These are phyloP conservation scores for Tolypocladium ophioglossoides DNA, from an alignment of 2,329 filamentous ascomycete species.

Conservation along the genomic window DNA sequence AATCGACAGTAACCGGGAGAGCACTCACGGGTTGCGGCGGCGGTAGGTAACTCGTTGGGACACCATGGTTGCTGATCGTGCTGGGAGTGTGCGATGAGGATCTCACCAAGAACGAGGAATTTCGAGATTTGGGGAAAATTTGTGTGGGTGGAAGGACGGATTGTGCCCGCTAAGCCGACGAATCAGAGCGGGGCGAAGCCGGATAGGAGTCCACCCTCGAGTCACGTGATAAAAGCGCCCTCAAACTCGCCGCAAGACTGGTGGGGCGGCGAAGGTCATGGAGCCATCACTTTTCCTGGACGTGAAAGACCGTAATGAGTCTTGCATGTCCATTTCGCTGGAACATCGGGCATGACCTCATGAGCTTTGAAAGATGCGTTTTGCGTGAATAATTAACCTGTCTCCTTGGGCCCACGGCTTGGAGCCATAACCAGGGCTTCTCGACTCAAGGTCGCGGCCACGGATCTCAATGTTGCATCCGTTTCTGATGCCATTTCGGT, in stretches of 20 bases:
- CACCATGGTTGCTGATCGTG: constrained; percentile 44
- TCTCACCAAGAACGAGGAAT: constrained; percentile 26
- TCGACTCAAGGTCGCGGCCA: no score
- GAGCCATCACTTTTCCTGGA: neutral
- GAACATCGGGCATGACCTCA: no score
- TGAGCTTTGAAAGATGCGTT: neutral
- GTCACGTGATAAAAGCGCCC: neutral
- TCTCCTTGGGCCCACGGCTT: neutral
- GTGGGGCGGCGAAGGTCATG: neutral
- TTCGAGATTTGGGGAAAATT: constrained; percentile 32
- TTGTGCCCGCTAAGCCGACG: constrained; percentile 26
- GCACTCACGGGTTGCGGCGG: constrained; percentile 69
- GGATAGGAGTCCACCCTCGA: neutral
- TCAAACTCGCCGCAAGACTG: neutral
- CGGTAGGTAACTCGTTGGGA: constrained; percentile 56
- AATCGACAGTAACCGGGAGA: constrained; percentile 1
- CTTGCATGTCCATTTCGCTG: neutral
- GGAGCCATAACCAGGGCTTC: neutral
- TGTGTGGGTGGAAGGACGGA: constrained; percentile 27
- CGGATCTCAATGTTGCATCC: neutral
- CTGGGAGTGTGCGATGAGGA: constrained; percentile 24
- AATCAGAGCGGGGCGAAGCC: constrained; percentile 19
- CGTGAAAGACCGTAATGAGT: neutral
- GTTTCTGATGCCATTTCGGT: neutral
- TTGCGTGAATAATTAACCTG: neutral